phyloP scores from a whole-genome alignment of 2,329 filamentous ascomycete species.

The Fusarium decemcellulare region DNA sequence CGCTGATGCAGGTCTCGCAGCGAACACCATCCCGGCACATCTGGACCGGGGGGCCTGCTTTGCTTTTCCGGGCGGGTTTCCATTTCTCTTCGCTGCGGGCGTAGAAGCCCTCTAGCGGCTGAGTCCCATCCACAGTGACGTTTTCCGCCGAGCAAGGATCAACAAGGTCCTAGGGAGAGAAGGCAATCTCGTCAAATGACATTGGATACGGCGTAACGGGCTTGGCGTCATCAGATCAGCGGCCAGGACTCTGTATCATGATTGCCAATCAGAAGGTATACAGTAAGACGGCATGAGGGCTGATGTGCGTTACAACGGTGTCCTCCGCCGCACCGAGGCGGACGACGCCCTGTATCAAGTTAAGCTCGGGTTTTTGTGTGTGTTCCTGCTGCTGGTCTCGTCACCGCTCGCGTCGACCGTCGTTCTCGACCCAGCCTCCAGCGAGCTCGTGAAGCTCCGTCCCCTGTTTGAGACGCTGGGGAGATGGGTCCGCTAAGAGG shows the following conservation, averaged over 20 bases:
- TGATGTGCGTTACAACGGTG: slow-evolving; percentile 32
- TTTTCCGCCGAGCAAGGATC: slow-evolving; percentile 17
- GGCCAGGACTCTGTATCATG: slow-evolving; percentile 16
- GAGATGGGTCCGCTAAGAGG: neutral
- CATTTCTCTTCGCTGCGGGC: too few species aligned
- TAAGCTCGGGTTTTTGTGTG: neutral
- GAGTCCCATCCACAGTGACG: slow-evolving; percentile 11
- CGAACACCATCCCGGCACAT: neutral
- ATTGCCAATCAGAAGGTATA: slow-evolving; percentile 19
- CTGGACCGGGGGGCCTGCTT: neutral
- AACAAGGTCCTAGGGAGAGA: neutral
- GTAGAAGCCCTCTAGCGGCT: neutral
- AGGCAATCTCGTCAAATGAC: slow-evolving; percentile 25
- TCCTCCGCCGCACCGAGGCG: slow-evolving; percentile 14
- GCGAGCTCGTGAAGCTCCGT: neutral
- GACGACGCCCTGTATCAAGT: neutral
- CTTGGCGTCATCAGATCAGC: slow-evolving; percentile 36
- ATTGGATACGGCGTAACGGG: neutral
- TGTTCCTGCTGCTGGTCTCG: neutral
- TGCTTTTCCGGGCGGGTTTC: neutral
- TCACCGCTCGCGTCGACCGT: slow-evolving; percentile 1
- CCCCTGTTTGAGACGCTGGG: slow-evolving; percentile 5
- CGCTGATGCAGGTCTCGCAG: slow-evolving; percentile 1
- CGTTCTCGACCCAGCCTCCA: slow-evolving; percentile 2
- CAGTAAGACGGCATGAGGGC: neutral